Evolutionary conservation across 2,329 filamentous ascomycete species (phyloP).

Genomic region (Fusarium floridanum): DNA sequence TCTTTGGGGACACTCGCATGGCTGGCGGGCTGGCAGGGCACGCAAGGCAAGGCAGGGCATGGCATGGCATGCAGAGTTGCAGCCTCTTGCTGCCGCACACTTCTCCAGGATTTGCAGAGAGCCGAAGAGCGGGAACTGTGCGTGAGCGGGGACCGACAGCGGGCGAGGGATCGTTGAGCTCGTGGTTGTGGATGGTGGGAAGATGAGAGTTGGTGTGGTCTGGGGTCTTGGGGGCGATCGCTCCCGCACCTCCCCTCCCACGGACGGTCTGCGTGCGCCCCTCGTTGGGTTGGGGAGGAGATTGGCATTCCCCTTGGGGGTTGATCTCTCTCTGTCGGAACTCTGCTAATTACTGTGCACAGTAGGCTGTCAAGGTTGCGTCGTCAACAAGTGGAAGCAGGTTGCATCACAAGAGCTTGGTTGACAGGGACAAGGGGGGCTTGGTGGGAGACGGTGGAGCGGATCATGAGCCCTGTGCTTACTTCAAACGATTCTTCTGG

Average conservation of each 20-base stretch:
- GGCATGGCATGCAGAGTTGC: slow-evolving; percentile 21
- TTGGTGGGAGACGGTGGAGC: slow-evolving; percentile 9
- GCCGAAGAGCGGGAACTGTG: slow-evolving; percentile 41
- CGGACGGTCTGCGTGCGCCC: neutral
- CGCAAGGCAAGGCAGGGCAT: slow-evolving; percentile 1
- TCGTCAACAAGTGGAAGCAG: slow-evolving; percentile 6
- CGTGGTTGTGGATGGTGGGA: slow-evolving; percentile 10
- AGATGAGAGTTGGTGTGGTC: slow-evolving; percentile 40
- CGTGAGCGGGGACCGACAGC: slow-evolving; percentile 32
- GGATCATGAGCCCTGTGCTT: slow-evolving; percentile 16
- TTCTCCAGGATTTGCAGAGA: slow-evolving; percentile 36
- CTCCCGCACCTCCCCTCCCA: slow-evolving; percentile 49
- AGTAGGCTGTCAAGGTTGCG: neutral
- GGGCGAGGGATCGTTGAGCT: slow-evolving; percentile 30
- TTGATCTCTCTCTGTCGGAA: slow-evolving; percentile 5
- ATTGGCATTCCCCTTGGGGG: neutral
- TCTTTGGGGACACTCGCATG: slow-evolving; percentile 30
- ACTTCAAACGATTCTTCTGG: slow-evolving; percentile 7
- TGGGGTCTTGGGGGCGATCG: slow-evolving; percentile 50
- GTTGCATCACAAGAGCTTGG: slow-evolving; percentile 17
- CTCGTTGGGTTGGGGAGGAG: neutral
- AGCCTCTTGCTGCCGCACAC: slow-evolving; percentile 22
- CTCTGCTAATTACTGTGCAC: neutral
- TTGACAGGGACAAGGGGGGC: slow-evolving; percentile 14
- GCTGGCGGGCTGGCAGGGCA: neutral